A percentile compares a stretch with the other conserved stretches of the same genome.
phyloP scores from a whole-genome alignment of 176 grass and related monocot species.

The Rhynchospora pubera region DNA sequence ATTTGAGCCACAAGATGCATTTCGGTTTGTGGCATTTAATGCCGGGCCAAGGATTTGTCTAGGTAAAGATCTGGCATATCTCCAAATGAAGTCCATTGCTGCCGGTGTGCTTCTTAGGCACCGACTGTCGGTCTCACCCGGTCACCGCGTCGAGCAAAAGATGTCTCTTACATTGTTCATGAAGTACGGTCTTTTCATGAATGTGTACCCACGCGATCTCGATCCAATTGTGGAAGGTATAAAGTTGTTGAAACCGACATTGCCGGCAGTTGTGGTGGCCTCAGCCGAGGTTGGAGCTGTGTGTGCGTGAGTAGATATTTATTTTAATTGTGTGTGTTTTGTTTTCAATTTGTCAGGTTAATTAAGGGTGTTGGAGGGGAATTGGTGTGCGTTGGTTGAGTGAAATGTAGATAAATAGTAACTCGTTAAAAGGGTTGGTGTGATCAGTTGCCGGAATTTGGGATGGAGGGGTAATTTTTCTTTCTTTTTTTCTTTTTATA shows the following conservation, averaged over 20 bases:
- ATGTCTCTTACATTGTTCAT: slow-evolving; percentile 99
- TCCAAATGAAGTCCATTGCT: slow-evolving; percentile 98
- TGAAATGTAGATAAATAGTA: slow-evolving; percentile 36
- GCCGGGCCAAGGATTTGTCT: slow-evolving; percentile 87
- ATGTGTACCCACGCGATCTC: slow-evolving; percentile 58
- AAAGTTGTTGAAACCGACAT: not conserved
- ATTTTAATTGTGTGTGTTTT: slow-evolving; percentile 9
- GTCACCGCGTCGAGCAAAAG: slow-evolving; percentile 94
- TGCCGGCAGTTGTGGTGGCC: not conserved
- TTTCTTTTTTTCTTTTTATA: not conserved
- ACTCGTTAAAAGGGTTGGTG: slow-evolving; percentile 12
- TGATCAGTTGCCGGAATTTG: slow-evolving; percentile 5
- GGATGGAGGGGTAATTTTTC: not conserved
- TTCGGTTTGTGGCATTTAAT: slow-evolving; percentile 89
- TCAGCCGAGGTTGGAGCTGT: not conserved
- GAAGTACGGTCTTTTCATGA: slow-evolving; percentile 85
- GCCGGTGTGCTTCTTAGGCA: slow-evolving; percentile 72
- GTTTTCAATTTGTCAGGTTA: not conserved
- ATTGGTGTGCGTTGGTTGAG: slow-evolving; percentile 20
- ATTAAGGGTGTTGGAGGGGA: not conserved
- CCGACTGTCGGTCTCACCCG: slow-evolving; percentile 51
- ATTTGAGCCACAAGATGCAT: slow-evolving; percentile 79
- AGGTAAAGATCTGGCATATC: slow-evolving; percentile 91
- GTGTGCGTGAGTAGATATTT: slow-evolving; percentile 14
- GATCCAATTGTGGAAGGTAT: slow-evolving; percentile 27